Conservation (phyloP, 106 monocot species). For the Dendrobium catenatum region DNA sequence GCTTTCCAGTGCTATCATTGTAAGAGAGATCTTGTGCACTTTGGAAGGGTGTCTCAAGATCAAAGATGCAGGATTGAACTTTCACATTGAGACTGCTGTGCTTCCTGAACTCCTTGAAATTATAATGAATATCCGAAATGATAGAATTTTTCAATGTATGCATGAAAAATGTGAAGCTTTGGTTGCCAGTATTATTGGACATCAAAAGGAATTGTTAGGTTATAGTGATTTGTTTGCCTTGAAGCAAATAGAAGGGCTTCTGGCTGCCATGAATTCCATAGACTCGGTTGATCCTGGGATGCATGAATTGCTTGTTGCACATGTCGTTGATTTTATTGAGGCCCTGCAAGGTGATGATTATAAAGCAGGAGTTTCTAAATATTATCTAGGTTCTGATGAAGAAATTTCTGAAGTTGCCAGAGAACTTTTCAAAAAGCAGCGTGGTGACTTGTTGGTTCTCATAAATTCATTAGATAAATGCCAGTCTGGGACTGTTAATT, state of each 20-base stretch:
- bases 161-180: conserved; percentile 68
- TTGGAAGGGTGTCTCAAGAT: conserved; percentile 59
- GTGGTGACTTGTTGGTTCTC: conserved; percentile 52
- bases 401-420: conserved; percentile 23
- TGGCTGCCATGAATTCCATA: conserved; percentile 36
- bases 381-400: conserved; percentile 42
- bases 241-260: conserved; percentile 63
- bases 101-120: conserved; percentile 40
- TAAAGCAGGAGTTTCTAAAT: conserved; percentile 42
- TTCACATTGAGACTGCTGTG: conserved; percentile 23
- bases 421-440: conserved; percentile 30
- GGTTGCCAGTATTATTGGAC: conserved; percentile 31
- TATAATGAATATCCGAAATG: conserved; percentile 54
- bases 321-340: conserved; percentile 46
- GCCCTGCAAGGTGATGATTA: conserved; percentile 43
- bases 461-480: conserved; percentile 70
- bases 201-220: conserved; percentile 24
- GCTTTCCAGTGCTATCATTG: conserved; percentile 59
- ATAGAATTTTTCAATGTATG: conserved; percentile 48
- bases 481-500: conserved; percentile 57
- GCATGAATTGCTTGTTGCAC: conserved; percentile 55
- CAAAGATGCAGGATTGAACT: conserved; percentile 18
- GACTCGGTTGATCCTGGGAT: conserved; percentile 23
- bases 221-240: conserved; percentile 49
- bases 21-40: conserved; percentile 48